phyloP scores from a whole-genome alignment of 2,329 filamentous ascomycete genomes.

The Penicillium paneum region DNA sequence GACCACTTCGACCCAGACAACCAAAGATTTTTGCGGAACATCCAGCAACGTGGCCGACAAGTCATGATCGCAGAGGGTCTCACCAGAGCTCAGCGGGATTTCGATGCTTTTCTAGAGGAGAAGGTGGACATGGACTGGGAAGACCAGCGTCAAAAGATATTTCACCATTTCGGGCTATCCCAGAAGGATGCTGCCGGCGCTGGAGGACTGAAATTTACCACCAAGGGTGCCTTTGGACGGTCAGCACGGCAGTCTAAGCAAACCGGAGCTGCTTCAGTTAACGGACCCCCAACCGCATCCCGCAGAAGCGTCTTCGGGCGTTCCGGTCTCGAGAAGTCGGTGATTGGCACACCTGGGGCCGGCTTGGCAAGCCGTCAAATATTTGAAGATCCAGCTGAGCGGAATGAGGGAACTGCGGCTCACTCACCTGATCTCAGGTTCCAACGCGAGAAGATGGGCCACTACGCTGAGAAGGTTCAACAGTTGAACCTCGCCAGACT shows the following conservation, averaged over 20 bases:
- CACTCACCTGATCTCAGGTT: slow-evolving; percentile 69
- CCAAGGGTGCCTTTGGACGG: slow-evolving; percentile 51
- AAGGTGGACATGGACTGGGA: slow-evolving; percentile 97
- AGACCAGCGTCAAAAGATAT: slow-evolving; percentile 85
- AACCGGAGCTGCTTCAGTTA: slow-evolving; percentile 44
- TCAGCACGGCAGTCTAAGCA: slow-evolving; percentile 38
- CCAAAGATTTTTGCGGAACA: slow-evolving; percentile 73
- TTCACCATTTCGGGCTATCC: slow-evolving; percentile 88
- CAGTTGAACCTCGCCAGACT: slow-evolving; percentile 71
- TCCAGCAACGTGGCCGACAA: slow-evolving; percentile 86
- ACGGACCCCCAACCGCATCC: slow-evolving; percentile 38
- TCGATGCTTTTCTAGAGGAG: slow-evolving; percentile 90
- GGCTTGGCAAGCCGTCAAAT: slow-evolving; percentile 59
- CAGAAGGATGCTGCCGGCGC: slow-evolving; percentile 44
- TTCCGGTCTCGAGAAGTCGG: slow-evolving; percentile 73
- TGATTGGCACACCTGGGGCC: slow-evolving; percentile 75
- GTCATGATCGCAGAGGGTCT: slow-evolving; percentile 91
- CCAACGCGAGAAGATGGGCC: slow-evolving; percentile 77
- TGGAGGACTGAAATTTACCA: slow-evolving; percentile 44
- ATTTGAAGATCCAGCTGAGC: slow-evolving; percentile 65
- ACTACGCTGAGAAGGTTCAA: slow-evolving; percentile 75
- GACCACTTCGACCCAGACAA: slow-evolving; percentile 54
- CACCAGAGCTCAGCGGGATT: slow-evolving; percentile 82
- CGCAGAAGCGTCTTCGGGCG: slow-evolving; percentile 62
- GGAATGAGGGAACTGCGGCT: slow-evolving; percentile 50